Evolutionary conservation across 257 asterid genomes (phyloP).

Genomic region (Solanum tarapatanum): DNA sequence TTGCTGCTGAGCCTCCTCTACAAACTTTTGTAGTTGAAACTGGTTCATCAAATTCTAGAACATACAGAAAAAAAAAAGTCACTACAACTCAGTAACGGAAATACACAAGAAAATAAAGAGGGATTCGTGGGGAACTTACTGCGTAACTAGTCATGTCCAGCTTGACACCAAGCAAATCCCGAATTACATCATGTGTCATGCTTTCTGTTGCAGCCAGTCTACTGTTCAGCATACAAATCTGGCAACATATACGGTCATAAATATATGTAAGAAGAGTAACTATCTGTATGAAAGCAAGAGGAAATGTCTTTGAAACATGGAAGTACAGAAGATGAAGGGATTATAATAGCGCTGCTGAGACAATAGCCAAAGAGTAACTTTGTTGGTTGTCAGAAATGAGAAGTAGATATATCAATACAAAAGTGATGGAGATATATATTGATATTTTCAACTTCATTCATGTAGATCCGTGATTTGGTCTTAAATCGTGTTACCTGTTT

Average conservation of each 20-base stretch:
- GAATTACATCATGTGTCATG: constrained; percentile 94
- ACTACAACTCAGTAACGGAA: background rate
- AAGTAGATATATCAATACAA: background rate
- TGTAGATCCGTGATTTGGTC: background rate
- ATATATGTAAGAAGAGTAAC: background rate
- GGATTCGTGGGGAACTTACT: constrained; percentile 32
- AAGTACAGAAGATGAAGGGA: background rate
- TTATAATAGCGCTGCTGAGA: background rate
- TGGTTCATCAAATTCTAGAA: constrained; percentile 58
- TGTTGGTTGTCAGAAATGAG: background rate
- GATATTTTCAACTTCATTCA: background rate
- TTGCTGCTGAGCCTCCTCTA: constrained; percentile 67
- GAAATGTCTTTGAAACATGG: background rate
- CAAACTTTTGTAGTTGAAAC: constrained; percentile 60
- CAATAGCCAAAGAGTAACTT: background rate
- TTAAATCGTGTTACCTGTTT: background rate
- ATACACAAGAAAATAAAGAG: background rate
- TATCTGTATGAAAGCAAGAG: background rate
- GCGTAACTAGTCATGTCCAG: constrained; percentile 74
- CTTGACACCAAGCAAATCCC: constrained; percentile 88
- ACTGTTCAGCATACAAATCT: constrained; percentile 67
- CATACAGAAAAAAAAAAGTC: background rate
- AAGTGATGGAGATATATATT: background rate
- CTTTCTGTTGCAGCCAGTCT: constrained; percentile 78
- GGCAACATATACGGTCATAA: constrained; percentile 6